Evolutionary conservation across 2,329 filamentous ascomycete genomes (phyloP), one percentile per base, ranked within the genome.

Genomic region (Lomentospora prolificans): DNA sequence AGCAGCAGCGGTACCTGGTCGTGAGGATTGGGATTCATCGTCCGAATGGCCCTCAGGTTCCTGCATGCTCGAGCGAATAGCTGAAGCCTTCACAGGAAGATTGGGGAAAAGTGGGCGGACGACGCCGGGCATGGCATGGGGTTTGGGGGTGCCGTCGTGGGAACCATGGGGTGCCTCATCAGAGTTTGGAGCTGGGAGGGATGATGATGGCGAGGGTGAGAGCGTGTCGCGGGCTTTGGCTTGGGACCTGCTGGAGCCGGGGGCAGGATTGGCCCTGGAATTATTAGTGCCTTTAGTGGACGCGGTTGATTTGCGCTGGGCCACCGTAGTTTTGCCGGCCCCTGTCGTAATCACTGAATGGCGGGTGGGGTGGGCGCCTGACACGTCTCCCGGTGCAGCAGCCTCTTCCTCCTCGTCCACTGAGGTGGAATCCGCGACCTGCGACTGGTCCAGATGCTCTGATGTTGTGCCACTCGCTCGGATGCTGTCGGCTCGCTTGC

Each of bases 51-150:
- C 30, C 12, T 50, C 55, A 17, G 22, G 27, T 22, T 60, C 57
- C 50, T 58, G 41, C 28, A 22, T 28, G 30, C 12, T 53, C 55
- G 39, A 55, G 41, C 39, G 58, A 53, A 36, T 24, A 9, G 28
- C 46, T 3, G 50, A 50, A 10, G 28, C 22, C 50, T 57, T 61
- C 55, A 60, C 57, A 39, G 64, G 60, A 57, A 65, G 57, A 55
- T 66, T 69, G 59, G 69, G 64, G 53, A 69, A 67, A 55, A 67
- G 60, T 39, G 54, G 61, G 57, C 66, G 60, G 61, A 73, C 61
- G 60, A 69, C 65, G 60, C 71, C 71, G 58, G 71, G 71, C 71
- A 73, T 73, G 62, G 64, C 53, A 55, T 44, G 25, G 53, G 53
- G 28, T 50, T 33, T 25, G 41, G 27, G 19, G 41, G 17, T 24